Base-by-base conservation (phyloP, 768 basidiomycete genomes). In the Termitomyces sp. region DNA sequence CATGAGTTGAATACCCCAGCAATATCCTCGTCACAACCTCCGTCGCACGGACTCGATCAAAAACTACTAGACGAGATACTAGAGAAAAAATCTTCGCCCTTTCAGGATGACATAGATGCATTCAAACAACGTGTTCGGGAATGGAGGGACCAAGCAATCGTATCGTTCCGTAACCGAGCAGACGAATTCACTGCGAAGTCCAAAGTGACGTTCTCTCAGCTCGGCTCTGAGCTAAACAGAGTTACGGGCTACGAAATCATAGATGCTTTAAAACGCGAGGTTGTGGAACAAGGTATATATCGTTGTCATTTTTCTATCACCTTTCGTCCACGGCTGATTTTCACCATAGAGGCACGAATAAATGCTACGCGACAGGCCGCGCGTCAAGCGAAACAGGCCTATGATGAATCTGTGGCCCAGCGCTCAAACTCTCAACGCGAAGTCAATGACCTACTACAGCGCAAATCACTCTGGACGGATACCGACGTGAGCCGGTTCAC, bases 401-500 rank as follows among this genome's bases (percentile, higher is more conserved):
- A 95, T 65, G 90, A 92, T 56, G 72, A 79, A 55, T 91, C 94
- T 0, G 90, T 95, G n/a, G 68, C 80, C 12, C 77, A 84, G 63
- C 88, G 95, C 5, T 87, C 92, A 9, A 79, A 85, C 44, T 92
- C 92, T 4, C 96, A 99, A 69, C 85, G 91, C n/a, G 90, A 96
- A 70, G 92, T 97, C 53, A 98, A 98, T 72, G 91, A 95, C 68
- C 83, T 99, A 3, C 76, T 98, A 16, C 90, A 94, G 69, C 92
- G 97, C 58, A 98, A 98, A 75, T 88, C 88, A 1, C 76, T 71
- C n/a, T 99, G 97, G 97, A 85, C 79, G n/a, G 92, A 93, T 65
- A 67, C 76, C 57, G 97, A 98, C 69, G 92, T 99, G 44, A 71
- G 79, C 37, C 80, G 87, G 24, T 98, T 98, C 75, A 98, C 97